Conservation (phyloP, 1,139 yeast species). For the Scheffersomyces titani region DNA sequence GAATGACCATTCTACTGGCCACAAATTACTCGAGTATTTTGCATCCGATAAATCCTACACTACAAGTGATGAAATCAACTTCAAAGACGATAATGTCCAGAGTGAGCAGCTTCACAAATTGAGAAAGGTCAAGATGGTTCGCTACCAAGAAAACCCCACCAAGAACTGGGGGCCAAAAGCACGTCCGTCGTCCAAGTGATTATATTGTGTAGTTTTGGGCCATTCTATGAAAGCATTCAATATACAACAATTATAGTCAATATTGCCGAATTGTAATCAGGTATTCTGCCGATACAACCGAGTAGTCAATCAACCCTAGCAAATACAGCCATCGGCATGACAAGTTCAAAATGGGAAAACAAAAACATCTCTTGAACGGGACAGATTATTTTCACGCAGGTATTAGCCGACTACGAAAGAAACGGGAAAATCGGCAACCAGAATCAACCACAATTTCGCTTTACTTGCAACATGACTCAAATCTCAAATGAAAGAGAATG, state of each 20-base stretch:
- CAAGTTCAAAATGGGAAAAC: not conserved
- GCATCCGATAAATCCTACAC: conserved; percentile 14
- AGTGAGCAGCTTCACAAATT: conserved; percentile 57
- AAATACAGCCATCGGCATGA: not conserved
- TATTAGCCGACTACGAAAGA: not conserved
- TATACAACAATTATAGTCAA: too few species aligned
- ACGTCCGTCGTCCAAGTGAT: conserved; percentile 42
- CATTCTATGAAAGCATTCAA: not conserved
- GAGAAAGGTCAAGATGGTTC: conserved; percentile 75
- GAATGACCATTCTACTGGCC: conserved; percentile 56
- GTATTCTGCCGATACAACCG: too few species aligned
- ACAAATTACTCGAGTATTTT: conserved; percentile 51
- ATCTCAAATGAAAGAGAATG: not conserved
- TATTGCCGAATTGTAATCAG: not conserved
- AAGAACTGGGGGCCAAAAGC: conserved; percentile 97
- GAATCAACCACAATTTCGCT: not conserved
- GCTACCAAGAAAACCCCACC: conserved; percentile 89
- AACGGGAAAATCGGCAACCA: not conserved
- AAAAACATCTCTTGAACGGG: not conserved
- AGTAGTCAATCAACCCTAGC: not conserved
- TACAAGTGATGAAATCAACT: conserved; percentile 23
- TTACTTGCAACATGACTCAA: not conserved
- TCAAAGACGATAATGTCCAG: conserved; percentile 50
- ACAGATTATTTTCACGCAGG: not conserved
- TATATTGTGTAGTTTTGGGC: not conserved